Base-by-base conservation (phyloP, 2,329 filamentous ascomycete genomes). In the Neopestalotiopsis sp. region DNA sequence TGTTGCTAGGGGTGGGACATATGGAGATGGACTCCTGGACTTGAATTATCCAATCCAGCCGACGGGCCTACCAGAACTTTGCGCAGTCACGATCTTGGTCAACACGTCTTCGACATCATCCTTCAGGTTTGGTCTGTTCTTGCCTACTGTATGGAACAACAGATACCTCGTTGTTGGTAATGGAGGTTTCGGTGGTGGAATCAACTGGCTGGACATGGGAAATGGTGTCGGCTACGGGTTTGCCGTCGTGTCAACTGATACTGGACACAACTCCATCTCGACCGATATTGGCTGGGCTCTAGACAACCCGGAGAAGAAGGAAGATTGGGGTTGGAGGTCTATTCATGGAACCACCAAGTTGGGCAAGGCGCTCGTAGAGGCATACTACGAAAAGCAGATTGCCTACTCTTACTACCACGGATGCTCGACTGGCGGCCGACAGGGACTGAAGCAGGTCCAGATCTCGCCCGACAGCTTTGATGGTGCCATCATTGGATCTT, bases 381-480 rank as follows among this genome's bases (percentile, higher is more conserved):
- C 76, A 4, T 86, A 82, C 74, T 86, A 86, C 69, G 72, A 75
- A 10, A 67, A 42, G 6, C 13, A 63, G 2, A 76, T 78, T n/a
- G 75, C 78, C 1, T 83, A 83, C 74, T 83, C 80, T 10, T 86
- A 86, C 73, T 86, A 83, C 72, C 73, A 81, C n/a, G 86, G 86
- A 13, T 88, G 86, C 72, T 86, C 83, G 1, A 86, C 85, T 0
- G 86, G 86, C 40, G 86, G 86, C 2, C 78, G 85, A 2, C 85
- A 88, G 75, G 85, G 85, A 24, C 75, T 86, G n/a, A 84, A 84
- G 65, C 74, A 82, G 12, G 82, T 82, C 0, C 76, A 75, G 20
- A 80, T 79, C n/a, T 78, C 79, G 0, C 75, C 81, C 4, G 77
- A 81, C 64, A 80, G 83, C 71, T 79, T 86, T 66, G 83, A 86